Evolutionary conservation across 495 filamentous ascomycete species (phyloP).

Genomic region (Tricharina praecox): DNA sequence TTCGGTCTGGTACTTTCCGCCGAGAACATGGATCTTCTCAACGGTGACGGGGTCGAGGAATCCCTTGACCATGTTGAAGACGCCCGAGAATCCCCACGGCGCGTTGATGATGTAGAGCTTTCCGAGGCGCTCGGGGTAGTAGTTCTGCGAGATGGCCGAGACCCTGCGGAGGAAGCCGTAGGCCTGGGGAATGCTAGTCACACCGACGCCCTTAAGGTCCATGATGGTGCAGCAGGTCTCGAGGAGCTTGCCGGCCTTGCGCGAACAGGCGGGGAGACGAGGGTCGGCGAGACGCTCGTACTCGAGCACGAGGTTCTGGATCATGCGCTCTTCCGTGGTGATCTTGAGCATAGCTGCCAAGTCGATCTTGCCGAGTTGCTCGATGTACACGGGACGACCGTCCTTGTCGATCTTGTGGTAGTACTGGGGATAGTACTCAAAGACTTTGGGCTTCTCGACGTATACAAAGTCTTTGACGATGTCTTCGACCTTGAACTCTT

Average conservation of each 20-base stretch:
- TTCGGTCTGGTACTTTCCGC: constrained; percentile 59
- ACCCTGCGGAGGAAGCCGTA: constrained; percentile 51
- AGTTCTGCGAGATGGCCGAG: constrained; percentile 64
- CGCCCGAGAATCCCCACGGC: constrained; percentile 74
- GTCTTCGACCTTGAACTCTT: constrained; percentile 67
- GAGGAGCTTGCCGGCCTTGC: constrained; percentile 69
- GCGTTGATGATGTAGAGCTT: constrained; percentile 69
- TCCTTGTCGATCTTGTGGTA: constrained; percentile 99
- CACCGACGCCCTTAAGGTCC: constrained; percentile 82
- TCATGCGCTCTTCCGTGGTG: constrained; percentile 79
- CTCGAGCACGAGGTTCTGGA: constrained; percentile 83
- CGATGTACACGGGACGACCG: constrained; percentile 88
- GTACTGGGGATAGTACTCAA: constrained; percentile 90
- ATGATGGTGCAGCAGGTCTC: constrained; percentile 96
- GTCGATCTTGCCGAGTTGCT: constrained; percentile 85
- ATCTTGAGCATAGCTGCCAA: constrained; percentile 76
- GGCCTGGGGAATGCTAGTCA: constrained; percentile 60
- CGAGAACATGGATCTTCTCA: constrained; percentile 79
- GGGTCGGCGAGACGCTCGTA: constrained; percentile 92
- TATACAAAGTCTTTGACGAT: constrained; percentile 67
- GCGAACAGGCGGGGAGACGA: constrained; percentile 80
- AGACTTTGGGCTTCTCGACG: constrained; percentile 67
- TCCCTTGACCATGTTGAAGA: constrained; percentile 67
- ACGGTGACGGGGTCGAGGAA: constrained; percentile 88
- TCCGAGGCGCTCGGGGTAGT: constrained; percentile 72